These are phyloP conservation scores for Raffaelea ambrosiae DNA, from an alignment of 2,329 filamentous ascomycete genomes.

Conservation along the genomic window DNA sequence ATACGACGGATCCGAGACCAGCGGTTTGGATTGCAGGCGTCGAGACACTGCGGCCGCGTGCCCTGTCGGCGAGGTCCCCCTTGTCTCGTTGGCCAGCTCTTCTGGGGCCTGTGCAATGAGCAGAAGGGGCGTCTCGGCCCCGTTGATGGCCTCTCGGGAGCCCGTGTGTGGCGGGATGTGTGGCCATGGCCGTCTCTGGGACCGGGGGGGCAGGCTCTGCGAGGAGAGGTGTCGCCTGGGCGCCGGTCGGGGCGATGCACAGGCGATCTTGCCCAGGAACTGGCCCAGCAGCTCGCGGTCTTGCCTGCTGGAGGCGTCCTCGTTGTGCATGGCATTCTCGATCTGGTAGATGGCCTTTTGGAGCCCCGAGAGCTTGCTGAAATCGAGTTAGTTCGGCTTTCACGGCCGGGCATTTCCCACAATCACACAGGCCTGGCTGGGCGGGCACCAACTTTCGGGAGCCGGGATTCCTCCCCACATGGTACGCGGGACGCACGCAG, in stretches of 20 bases:
- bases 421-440: too few relatives aligned
- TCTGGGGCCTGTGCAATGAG: background rate
- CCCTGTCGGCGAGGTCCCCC: too few relatives aligned
- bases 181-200: too few relatives aligned
- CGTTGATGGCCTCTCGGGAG: background rate
- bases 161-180: background rate
- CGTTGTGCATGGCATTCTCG: background rate
- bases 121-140: background rate
- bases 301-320: background rate
- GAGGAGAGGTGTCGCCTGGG: background rate
- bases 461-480: background rate
- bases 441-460: background rate
- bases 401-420: background rate
- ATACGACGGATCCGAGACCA: background rate
- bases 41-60: too few relatives aligned
- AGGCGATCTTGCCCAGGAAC: background rate
- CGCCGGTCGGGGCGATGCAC: background rate
- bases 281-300: background rate
- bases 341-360: background rate
- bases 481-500: background rate
- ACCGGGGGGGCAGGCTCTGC: too few relatives aligned
- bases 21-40: too few relatives aligned
- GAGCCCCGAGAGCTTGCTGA: background rate
- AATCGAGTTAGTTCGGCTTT: too few relatives aligned
- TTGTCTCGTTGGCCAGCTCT: too few relatives aligned